These are phyloP conservation scores for Solanum verrucosum DNA, from an alignment of 257 asterid species.

Conservation along the genomic window DNA sequence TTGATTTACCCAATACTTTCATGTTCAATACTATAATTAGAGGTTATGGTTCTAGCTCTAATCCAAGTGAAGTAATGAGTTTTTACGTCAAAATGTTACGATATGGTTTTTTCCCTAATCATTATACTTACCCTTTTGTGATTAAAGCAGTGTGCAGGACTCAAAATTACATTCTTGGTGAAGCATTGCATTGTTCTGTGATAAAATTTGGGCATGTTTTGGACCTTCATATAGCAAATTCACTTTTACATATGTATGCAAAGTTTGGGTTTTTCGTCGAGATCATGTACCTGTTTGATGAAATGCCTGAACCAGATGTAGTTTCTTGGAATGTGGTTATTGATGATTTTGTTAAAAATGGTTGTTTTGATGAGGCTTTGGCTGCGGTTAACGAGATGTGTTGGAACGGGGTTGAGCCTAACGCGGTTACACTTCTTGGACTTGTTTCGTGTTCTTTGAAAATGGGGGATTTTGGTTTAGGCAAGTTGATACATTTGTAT, in stretches of 20 bases:
- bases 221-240: slow-evolving; percentile 18
- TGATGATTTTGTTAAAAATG: slow-evolving; percentile 35
- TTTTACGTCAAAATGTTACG: slow-evolving; percentile 8
- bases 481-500: slow-evolving; percentile 41
- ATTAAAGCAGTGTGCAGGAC: slow-evolving; percentile 7
- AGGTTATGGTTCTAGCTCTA: slow-evolving; percentile 5
- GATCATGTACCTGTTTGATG: slow-evolving; percentile 39
- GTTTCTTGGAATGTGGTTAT: slow-evolving; percentile 63
- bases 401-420: slow-evolving; percentile 44
- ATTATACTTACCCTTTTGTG: slow-evolving; percentile 19
- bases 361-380: slow-evolving; percentile 20
- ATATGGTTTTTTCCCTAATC: slow-evolving; percentile 7
- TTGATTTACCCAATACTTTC: slow-evolving; percentile 1
- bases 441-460: slow-evolving; percentile 47
- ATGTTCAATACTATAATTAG: slow-evolving; percentile 22
- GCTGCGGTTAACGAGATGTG: slow-evolving; percentile 33
- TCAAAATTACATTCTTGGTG: background rate
- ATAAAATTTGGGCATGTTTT: slow-evolving; percentile 14
- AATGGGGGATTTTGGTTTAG: slow-evolving; percentile 21
- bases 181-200: slow-evolving; percentile 6
- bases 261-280: background rate
- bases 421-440: slow-evolving; percentile 50
- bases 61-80: background rate
- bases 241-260: slow-evolving; percentile 15
- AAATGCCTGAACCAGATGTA: slow-evolving; percentile 46